Conservation (phyloP, 2,329 filamentous ascomycete species). For the Pseudogymnoascus sp. region DNA sequence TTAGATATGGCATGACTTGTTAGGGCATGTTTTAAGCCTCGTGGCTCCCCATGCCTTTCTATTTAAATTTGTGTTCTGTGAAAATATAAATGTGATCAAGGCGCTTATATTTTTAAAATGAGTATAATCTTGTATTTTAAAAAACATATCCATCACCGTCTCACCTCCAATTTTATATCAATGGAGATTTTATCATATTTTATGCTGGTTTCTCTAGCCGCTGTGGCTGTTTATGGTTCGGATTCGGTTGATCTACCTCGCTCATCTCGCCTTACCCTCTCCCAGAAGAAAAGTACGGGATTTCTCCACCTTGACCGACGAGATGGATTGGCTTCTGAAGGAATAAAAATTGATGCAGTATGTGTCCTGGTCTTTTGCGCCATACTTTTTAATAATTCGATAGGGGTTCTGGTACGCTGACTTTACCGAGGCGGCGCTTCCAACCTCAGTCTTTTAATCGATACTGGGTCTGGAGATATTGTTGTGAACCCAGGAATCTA, state of each 20-base stretch:
- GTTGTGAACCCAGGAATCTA: slow-evolving; percentile 16
- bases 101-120: background rate
- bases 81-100: background rate
- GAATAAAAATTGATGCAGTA: slow-evolving; percentile 1
- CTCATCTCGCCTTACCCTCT: background rate
- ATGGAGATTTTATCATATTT: background rate
- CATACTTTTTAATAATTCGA: background rate
- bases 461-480: slow-evolving; percentile 15
- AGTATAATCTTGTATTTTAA: background rate
- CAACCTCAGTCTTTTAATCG: slow-evolving; percentile 13
- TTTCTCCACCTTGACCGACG: background rate
- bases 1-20: background rate
- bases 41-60: background rate
- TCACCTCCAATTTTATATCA: background rate
- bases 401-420: slow-evolving; percentile 16
- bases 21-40: background rate
- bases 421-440: slow-evolving; percentile 10
- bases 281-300: background rate
- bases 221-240: background rate
- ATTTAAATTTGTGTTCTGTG: background rate
- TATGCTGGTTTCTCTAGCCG: background rate
- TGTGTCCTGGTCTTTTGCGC: background rate
- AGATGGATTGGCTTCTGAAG: background rate
- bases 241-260: background rate
- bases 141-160: background rate